Base-by-base conservation (phyloP, 1,139 yeast genomes). In the Scheffersomyces titani region DNA sequence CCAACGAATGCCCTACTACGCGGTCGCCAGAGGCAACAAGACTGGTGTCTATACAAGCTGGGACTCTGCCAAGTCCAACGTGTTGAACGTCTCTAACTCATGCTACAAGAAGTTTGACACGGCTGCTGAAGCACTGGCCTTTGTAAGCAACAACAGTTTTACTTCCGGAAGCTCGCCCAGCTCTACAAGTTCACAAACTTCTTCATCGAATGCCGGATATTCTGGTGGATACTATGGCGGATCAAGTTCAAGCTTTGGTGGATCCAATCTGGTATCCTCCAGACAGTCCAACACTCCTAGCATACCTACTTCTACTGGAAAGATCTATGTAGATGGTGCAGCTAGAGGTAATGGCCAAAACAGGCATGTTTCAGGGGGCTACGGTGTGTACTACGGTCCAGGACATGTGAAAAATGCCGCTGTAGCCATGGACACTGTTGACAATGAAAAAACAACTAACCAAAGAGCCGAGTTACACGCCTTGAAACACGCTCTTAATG, bases 401-500 rank as follows among this genome's bases (percentile, higher is more conserved):
- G 68, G 70, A 20, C 90, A 88, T 65, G 59, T 75, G 2, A 74
- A 88, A 50, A 89, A 89, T 67, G 74, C 78, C 3, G 77, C 86
- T 1, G 83, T 76, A 30, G 84, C 87, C 0, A 74, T 88, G 44
- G 54, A 54, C 2, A 75, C 73, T 1, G 81, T 74, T 1, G 70
- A 65, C 46, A 46, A 52, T 24, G 55, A 56, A 5, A 45, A 55
- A 2, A 50, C 55, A 4, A 52, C 49, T 20, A 93, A 92, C 65
- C 93, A 90, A 64, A 75, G 92, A 51, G 96, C 96, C 1, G 98
- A 93, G 70, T 77, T 92, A 20, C 69, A 75, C 19, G 98, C 96
- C 0, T 77, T 90, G 22, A 68, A 73, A 6, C 78, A 78, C 51
- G 96, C 96, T 0, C 69, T 89, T 54, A 66, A 69, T 7, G 64